Base-by-base conservation (phyloP, 1,284 basidiomycete genomes). In the Schizopora paradoxa region DNA sequence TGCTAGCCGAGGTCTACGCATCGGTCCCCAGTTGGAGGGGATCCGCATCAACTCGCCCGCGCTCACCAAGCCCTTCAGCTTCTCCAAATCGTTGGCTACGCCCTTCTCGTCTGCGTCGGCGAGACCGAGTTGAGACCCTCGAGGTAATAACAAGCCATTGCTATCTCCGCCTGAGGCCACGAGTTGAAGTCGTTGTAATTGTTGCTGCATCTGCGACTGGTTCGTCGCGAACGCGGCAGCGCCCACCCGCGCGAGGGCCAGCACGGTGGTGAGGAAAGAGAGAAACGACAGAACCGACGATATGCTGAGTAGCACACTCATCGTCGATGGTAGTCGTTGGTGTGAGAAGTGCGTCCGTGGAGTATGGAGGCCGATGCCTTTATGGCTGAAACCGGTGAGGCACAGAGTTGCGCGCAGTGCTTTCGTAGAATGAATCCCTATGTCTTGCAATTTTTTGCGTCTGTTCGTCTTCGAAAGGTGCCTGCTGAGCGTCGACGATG, bases 221-320 rank as follows among this genome's bases (percentile, higher is more conserved):
- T 47, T 51, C n/a, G 49, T 41, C 10, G 45, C 41, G 27, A 64
- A 50, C 4, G 60, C 59, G 39, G 57, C 63, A 10, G 61, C 56
- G 39, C 62, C 62, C 16, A 64, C 60, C 18, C 61, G 54, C 31
- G 60, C 54, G 38, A 51, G 45, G 14, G 45, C 45, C 41, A 51
- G 41, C 5, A 51, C 35, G 27, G 45, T 47, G 19, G 60, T 62
- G 46, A 65, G 49, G 49, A 64, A 56, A 14, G 59, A 62, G 49
- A 65, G 57, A 27, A 65, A 55, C 10, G 49, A 51, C 57, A 64
- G 63, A 51, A 63, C 48, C 41, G 62, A 49, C 31, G 62, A 64
- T 38, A 65, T 46, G 48, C 62, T 63, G 38, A 63, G 55, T 38
- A 61, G 18, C 35, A 62, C 61, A 55, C 59, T 60, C 61, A 61